These are phyloP conservation scores for Metarhizium robertsii DNA, from an alignment of 2,329 filamentous ascomycete genomes.

Conservation along the genomic window DNA sequence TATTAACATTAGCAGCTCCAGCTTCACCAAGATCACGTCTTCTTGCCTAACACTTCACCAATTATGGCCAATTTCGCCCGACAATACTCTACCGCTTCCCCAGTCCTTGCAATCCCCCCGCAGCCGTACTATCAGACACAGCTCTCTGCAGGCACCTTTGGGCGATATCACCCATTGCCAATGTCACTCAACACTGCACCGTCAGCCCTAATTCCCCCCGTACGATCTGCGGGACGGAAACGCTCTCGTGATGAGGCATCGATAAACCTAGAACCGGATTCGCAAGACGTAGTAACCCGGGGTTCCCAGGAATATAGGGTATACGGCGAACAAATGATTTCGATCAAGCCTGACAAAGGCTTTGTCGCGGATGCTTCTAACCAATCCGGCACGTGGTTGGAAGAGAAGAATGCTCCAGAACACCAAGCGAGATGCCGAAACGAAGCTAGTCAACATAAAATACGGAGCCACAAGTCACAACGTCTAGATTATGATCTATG, in stretches of 20 bases:
- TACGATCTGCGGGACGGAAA: constrained; percentile 48
- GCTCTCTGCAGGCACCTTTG: constrained; percentile 20
- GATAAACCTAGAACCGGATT: constrained; percentile 54
- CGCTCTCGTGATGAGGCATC: constrained; percentile 67
- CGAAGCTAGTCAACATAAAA: constrained; percentile 34
- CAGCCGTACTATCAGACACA: constrained; percentile 24
- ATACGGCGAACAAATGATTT: constrained; percentile 63
- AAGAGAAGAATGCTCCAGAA: constrained; percentile 51
- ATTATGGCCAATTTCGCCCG: constrained; percentile 36
- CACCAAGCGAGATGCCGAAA: constrained; percentile 36
- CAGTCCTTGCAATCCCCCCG: constrained; percentile 31
- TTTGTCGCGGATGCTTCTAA: constrained; percentile 50
- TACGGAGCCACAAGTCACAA: constrained; percentile 59
- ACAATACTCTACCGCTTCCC: constrained; percentile 32
- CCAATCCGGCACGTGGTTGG: constrained; percentile 64
- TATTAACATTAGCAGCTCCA: constrained; percentile 11
- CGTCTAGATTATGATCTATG: constrained; percentile 37
- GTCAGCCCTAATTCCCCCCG: constrained; percentile 19
- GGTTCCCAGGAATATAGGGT: constrained; percentile 55
- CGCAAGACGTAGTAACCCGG: constrained; percentile 32
- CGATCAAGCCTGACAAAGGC: constrained; percentile 54
- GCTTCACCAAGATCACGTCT: constrained; percentile 4
- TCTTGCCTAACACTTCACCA: constrained; percentile 6
- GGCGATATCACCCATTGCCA: constrained; percentile 15
- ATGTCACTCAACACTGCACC: constrained; percentile 15